These are phyloP conservation scores for Pharnaceum exiguum DNA, from an alignment of 148 eudicot species.

Conservation along the genomic window DNA sequence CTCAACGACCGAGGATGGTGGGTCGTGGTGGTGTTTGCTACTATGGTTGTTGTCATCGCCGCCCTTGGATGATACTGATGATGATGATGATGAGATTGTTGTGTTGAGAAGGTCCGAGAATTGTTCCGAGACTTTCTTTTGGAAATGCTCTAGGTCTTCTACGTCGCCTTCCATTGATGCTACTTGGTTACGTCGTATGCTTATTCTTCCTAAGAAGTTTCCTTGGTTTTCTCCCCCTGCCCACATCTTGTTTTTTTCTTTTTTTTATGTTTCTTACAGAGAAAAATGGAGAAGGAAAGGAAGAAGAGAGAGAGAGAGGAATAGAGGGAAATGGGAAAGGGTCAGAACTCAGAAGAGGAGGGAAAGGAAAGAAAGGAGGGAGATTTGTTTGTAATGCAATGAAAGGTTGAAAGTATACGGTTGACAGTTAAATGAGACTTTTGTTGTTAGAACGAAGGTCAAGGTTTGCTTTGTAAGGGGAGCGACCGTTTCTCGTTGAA, in stretches of 20 bases:
- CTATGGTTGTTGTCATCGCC: background rate
- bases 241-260: slow-evolving; percentile 24
- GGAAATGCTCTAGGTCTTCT: slow-evolving; percentile 67
- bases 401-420: slow-evolving; percentile 14
- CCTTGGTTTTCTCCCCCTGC: slow-evolving; percentile 60
- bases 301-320: background rate
- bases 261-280: slow-evolving; percentile 7
- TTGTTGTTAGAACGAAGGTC: slow-evolving; percentile 23
- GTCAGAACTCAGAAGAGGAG: background rate
- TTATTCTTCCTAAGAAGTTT: slow-evolving; percentile 71
- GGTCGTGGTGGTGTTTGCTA: slow-evolving; percentile 8
- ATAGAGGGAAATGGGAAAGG: background rate
- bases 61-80: background rate
- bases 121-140: slow-evolving; percentile 54
- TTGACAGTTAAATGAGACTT: slow-evolving; percentile 22
- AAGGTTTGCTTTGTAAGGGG: slow-evolving; percentile 14
- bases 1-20: slow-evolving; percentile 1
- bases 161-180: slow-evolving; percentile 51
- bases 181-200: slow-evolving; percentile 83
- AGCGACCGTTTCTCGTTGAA: slow-evolving; percentile 17
- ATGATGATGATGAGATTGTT: background rate
- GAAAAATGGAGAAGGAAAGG: background rate
- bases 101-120: slow-evolving; percentile 42
- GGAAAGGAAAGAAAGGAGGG: background rate
- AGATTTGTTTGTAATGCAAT: background rate